A percentile compares a stretch with the other conserved stretches of the same genome.
These are phyloP conservation scores for Physcomitrium patens DNA, from an alignment of 225 moss, liverwort and hornwort species.

Conservation along the genomic window DNA sequence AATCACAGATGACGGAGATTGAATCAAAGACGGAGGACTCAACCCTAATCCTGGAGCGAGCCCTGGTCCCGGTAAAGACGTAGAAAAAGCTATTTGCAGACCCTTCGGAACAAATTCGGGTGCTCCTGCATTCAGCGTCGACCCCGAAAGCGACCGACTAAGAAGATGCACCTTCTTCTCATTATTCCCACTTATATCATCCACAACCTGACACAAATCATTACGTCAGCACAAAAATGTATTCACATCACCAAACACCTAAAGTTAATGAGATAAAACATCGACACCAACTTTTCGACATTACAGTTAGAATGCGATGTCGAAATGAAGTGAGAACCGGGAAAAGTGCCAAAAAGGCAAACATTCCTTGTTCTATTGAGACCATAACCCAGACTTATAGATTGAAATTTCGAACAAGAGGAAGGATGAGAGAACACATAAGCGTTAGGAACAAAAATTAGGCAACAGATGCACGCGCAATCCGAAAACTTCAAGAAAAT, in stretches of 20 bases:
- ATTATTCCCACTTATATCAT: slow-evolving; percentile 29
- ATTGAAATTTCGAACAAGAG: too few relatives aligned
- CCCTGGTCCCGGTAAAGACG: slow-evolving; percentile 52
- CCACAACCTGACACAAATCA: slow-evolving; percentile 43
- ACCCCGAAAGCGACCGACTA: slow-evolving; percentile 84
- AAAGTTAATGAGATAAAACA: background rate
- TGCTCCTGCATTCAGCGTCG: slow-evolving; percentile 82
- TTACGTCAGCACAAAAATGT: slow-evolving; percentile 28
- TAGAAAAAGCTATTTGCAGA: slow-evolving; percentile 53
- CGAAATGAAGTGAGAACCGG: too few relatives aligned
- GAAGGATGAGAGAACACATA: too few relatives aligned
- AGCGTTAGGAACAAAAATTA: background rate
- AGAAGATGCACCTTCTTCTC: slow-evolving; percentile 60
- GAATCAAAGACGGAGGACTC: slow-evolving; percentile 55
- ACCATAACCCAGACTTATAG: too few relatives aligned
- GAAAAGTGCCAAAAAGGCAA: too few relatives aligned
- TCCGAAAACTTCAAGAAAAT: background rate
- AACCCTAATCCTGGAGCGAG: slow-evolving; percentile 46
- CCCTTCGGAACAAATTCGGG: slow-evolving; percentile 91
- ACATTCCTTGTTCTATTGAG: too few relatives aligned
- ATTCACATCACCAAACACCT: too few relatives aligned
- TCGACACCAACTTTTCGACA: too few relatives aligned
- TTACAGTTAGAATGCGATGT: too few relatives aligned
- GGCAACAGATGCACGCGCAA: background rate
- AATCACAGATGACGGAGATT: slow-evolving; percentile 59